Conservation (phyloP, 2,329 filamentous ascomycete genomes). For the Sarocladium kiliense region DNA sequence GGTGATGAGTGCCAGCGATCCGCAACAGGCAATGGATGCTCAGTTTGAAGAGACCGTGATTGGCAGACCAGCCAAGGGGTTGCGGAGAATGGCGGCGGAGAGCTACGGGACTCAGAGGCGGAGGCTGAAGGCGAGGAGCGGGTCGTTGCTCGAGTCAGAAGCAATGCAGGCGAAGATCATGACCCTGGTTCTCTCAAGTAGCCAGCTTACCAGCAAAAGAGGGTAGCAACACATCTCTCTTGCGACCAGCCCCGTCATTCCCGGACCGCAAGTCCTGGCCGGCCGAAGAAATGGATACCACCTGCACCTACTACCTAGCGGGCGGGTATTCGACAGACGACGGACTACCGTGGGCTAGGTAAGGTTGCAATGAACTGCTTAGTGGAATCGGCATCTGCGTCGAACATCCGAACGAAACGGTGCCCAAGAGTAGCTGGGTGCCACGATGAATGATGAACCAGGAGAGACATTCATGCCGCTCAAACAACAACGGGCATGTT, state of each 20-base stretch:
- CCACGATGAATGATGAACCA: neutral
- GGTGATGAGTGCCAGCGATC: neutral
- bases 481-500: neutral
- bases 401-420: constrained; percentile 4
- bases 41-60: neutral
- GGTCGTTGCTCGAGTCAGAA: constrained; percentile 6
- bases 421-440: neutral
- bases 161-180: constrained; percentile 1
- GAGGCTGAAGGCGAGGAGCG: constrained; percentile 1
- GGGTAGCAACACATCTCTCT: neutral
- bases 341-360: neutral
- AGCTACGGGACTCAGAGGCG: neutral
- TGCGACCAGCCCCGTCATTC: neutral
- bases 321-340: neutral
- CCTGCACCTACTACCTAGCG: neutral
- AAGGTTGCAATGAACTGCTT: neutral
- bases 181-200: neutral
- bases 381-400: neutral
- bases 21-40: constrained; percentile 1
- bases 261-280: constrained; percentile 7
- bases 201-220: neutral
- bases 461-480: neutral
- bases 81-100: constrained; percentile 6
- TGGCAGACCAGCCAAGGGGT: neutral
- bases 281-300: neutral